Evolutionary conservation across 2,329 filamentous ascomycete genomes (phyloP), one percentile per base, ranked within the genome.

Genomic region (Alternaria infectoria): DNA sequence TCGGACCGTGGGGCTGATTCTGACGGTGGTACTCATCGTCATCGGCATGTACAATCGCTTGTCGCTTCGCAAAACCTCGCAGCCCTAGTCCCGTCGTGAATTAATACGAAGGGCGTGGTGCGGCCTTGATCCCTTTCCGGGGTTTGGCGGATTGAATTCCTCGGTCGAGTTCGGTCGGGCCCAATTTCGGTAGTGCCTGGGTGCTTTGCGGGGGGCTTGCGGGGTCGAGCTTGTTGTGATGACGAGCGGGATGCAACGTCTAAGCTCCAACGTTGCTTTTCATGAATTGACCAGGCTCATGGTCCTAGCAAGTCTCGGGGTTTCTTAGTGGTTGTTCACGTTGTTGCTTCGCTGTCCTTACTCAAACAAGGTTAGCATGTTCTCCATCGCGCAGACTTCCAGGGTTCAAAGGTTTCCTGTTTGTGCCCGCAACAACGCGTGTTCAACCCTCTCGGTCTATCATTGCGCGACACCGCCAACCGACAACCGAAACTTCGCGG

Each of bases 121-220:
- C 50, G n/a, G 44, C 12, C 44, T 60, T 32, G n/a, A 40, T 60
- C 19, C 51, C 44, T 19, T 21, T 59, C 32, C 26, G 25, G 28
- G 28, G 10, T 40, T 23, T 47, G 50, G 50, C 43, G 17, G 44
- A 30, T 40, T 3, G 7, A 40, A 49, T 17, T 28, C n/a, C 28
- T 55, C 57, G 57, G 43, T 17, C 21, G 50, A 55, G 51, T 10
- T 25, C 28, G 57, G 51, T 49, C 57, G 44, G 51, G 57, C 21
- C 40, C 19, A 43, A 40, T n/a, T 8, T 56, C 51, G 57, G 57
- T n/a, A 40, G 51, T 47, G 43, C 8, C 46, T 36, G 54, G 57
- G 50, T 47, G 28, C 8, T 56, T 40, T 60, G 57, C 44, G 57
- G 57, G 32, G 32, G 51, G 12, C 19, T 30, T 30, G 51, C 44